A percentile compares a stretch with the other conserved stretches of the same genome.
Evolutionary conservation across 129 eudicot genomes (phyloP).

Genomic region (Escallonia herrerae): DNA sequence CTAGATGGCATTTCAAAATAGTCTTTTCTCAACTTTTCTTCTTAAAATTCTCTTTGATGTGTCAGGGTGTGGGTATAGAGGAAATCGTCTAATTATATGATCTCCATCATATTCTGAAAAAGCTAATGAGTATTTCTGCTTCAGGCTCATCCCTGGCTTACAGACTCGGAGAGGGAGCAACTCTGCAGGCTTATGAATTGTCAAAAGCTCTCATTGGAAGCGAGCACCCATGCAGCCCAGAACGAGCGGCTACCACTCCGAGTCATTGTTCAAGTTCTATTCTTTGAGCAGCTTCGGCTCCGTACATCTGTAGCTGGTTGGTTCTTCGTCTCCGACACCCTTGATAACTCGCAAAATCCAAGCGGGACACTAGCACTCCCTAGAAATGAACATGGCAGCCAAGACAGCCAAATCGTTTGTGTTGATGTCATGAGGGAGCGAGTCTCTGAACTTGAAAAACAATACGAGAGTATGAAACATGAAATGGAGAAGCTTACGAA

Average conservation of each 20-base stretch:
- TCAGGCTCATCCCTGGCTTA: constrained; percentile 75
- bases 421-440: constrained; percentile 55
- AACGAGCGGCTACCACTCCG: constrained; percentile 77
- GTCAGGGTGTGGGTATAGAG: too few relatives aligned
- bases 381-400: constrained; percentile 20
- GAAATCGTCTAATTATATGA: too few relatives aligned
- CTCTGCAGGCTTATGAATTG: constrained; percentile 71
- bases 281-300: constrained; percentile 71
- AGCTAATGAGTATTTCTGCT: background rate
- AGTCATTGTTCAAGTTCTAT: constrained; percentile 63
- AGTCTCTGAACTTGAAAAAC: constrained; percentile 63
- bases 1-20: too few relatives aligned
- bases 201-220: constrained; percentile 72
- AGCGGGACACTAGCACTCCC: constrained; percentile 25
- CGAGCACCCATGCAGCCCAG: constrained; percentile 75
- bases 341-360: constrained; percentile 35
- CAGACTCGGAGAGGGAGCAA: constrained; percentile 60
- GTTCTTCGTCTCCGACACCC: constrained; percentile 51
- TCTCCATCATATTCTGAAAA: too few relatives aligned
- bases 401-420: constrained; percentile 20
- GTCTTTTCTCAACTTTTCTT: too few relatives aligned
- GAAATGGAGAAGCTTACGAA: constrained; percentile 56
- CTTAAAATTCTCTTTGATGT: too few relatives aligned
- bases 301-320: constrained; percentile 60
- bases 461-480: constrained; percentile 52